These are phyloP conservation scores for Lactarius hengduanensis DNA, from an alignment of 768 basidiomycete species.

Conservation along the genomic window DNA sequence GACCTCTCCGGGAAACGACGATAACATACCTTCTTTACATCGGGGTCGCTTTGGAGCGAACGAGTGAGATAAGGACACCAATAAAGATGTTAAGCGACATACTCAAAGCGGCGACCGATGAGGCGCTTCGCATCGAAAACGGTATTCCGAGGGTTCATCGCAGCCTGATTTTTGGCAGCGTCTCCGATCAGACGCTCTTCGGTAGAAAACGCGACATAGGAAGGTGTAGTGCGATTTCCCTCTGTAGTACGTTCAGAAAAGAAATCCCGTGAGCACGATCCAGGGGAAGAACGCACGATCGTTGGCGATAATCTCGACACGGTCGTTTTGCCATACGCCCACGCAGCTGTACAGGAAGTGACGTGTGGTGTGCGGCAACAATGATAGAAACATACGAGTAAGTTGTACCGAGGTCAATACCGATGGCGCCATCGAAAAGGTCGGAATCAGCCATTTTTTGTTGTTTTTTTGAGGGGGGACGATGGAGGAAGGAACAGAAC, in stretches of 20 bases:
- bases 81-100: conserved; percentile 34
- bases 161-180: conserved; percentile 98
- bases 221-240: conserved; percentile 98
- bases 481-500: conserved; percentile 32
- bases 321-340: conserved; percentile 99
- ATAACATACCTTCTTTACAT: conserved; percentile 81
- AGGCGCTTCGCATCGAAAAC: conserved; percentile 99
- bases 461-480: conserved; percentile 36
- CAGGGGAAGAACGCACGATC: conserved; percentile 62
- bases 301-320: conserved; percentile 98
- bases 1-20: conserved; percentile 3
- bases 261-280: not conserved
- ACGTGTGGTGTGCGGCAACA: conserved; percentile 27
- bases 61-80: conserved; percentile 17
- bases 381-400: conserved; percentile 67
- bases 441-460: conserved; percentile 69
- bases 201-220: conserved; percentile 96
- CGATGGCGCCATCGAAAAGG: conserved; percentile 93
- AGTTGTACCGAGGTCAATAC: conserved; percentile 96
- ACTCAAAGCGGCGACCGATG: conserved; percentile 97
- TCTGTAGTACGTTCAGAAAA: conserved; percentile 45
- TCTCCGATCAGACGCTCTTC: conserved; percentile 98
- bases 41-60: conserved; percentile 65
- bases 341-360: conserved; percentile 65
- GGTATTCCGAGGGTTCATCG: conserved; percentile 99